Evolutionary conservation across 768 basidiomycete species (phyloP).

Genomic region (Tephrocybe rancida): DNA sequence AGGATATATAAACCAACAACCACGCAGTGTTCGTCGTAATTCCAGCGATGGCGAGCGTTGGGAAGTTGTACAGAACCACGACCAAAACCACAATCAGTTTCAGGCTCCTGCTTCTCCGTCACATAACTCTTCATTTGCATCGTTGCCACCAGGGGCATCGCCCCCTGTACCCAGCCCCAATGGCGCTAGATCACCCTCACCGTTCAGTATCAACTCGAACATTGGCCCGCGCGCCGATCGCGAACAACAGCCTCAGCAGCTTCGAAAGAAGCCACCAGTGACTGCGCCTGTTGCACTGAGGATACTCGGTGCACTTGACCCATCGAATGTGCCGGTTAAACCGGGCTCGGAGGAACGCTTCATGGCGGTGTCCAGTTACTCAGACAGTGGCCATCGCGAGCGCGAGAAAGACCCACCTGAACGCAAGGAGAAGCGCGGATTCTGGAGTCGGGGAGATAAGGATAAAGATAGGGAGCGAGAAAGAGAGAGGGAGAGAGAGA

Average conservation of each 20-base stretch:
- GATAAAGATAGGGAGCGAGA: slow-evolving; percentile 16
- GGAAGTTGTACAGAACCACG: slow-evolving; percentile 38
- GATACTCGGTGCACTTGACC: slow-evolving; percentile 66
- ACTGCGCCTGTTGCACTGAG: slow-evolving; percentile 44
- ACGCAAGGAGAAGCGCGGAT: slow-evolving; percentile 55
- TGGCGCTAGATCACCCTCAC: slow-evolving; percentile 46
- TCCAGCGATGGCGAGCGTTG: slow-evolving; percentile 45
- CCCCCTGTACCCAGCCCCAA: slow-evolving; percentile 39
- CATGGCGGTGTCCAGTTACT: slow-evolving; percentile 8
- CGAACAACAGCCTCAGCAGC: slow-evolving; percentile 21
- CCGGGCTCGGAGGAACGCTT: slow-evolving; percentile 35
- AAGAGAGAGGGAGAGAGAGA: slow-evolving; percentile 6
- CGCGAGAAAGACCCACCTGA: slow-evolving; percentile 30
- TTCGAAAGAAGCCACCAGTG: slow-evolving; percentile 22
- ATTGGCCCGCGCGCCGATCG: slow-evolving; percentile 22
- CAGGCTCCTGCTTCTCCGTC: slow-evolving; percentile 38
- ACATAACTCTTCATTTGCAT: slow-evolving; percentile 54
- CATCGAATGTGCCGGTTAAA: slow-evolving; percentile 35
- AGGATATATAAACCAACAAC: slow-evolving; percentile 16
- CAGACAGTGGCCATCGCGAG: slow-evolving; percentile 33
- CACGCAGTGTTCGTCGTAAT: slow-evolving; percentile 20
- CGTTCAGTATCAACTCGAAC: slow-evolving; percentile 39
- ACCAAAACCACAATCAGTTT: slow-evolving; percentile 22
- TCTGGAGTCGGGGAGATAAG: slow-evolving; percentile 50
- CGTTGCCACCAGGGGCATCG: slow-evolving; percentile 46